Percentiles rank a stretch among this genome's conserved stretches.
phyloP scores from a whole-genome alignment of 768 basidiomycete genomes.

The Neoboletus magnificus region DNA sequence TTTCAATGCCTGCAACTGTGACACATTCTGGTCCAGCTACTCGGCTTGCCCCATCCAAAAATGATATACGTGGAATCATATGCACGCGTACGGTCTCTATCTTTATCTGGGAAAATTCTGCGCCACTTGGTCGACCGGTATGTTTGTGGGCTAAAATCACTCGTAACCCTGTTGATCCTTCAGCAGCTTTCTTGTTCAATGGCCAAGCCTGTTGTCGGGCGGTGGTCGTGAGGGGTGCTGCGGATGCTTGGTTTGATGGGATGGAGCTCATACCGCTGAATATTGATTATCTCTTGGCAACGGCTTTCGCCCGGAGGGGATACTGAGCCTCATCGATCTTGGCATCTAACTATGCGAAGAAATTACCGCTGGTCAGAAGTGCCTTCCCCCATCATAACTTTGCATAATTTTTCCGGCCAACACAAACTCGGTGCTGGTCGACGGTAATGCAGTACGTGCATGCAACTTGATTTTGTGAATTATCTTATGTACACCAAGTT shows the following conservation, averaged over 20 bases:
- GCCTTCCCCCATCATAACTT: background rate
- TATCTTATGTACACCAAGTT: background rate
- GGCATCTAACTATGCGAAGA: background rate
- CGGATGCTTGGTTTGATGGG: conserved; percentile 62
- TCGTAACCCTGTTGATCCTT: background rate
- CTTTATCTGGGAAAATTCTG: conserved; percentile 80
- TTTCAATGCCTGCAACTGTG: conserved; percentile 5
- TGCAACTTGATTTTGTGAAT: background rate
- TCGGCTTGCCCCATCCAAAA: conserved; percentile 67
- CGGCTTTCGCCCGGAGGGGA: background rate
- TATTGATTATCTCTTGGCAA: background rate
- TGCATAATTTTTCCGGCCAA: background rate
- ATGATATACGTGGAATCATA: conserved; percentile 93
- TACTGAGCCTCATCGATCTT: background rate
- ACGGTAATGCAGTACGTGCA: background rate
- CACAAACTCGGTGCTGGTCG: background rate
- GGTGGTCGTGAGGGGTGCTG: conserved; percentile 46
- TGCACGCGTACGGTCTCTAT: conserved; percentile 78
- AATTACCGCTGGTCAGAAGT: background rate
- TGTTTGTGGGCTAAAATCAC: conserved; percentile 53
- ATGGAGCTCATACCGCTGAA: background rate
- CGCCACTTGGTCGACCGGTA: conserved; percentile 80
- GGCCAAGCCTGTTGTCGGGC: conserved; percentile 58
- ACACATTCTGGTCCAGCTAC: conserved; percentile 47
- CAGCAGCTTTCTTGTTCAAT: conserved; percentile 83